Evolutionary conservation across 192 early-diverging fungal genomes (phyloP).

Genomic region (Paraglomus occultum): DNA sequence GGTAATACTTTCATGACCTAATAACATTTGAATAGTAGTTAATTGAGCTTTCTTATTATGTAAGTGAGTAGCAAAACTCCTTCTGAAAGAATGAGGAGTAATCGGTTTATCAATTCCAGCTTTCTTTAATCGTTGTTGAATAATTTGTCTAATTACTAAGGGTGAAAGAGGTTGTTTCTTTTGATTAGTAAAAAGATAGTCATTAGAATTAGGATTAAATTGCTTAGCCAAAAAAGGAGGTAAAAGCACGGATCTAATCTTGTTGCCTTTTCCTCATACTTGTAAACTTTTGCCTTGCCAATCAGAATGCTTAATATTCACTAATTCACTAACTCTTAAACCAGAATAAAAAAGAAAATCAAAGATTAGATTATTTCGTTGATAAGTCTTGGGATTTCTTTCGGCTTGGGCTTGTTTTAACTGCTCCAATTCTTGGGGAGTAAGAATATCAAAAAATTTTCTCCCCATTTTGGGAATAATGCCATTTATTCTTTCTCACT

Average conservation of each 20-base stretch:
- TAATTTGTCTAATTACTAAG: neutral
- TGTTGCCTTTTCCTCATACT: conserved; percentile 10
- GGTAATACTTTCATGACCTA: neutral
- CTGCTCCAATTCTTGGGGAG: neutral
- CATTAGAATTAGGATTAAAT: conserved; percentile 3
- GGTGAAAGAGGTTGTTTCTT: neutral
- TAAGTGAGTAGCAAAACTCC: neutral
- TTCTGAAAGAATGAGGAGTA: conserved; percentile 13
- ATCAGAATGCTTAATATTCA: conserved; percentile 6
- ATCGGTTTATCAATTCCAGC: conserved; percentile 4
- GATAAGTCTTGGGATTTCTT: neutral
- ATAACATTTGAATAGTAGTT: conserved; percentile 14
- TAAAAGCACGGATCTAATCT: neutral
- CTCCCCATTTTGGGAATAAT: neutral
- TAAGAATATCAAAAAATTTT: neutral
- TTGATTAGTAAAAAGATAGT: conserved; percentile 19
- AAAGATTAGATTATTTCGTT: conserved; percentile 8
- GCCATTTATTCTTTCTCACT: neutral
- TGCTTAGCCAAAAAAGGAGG: conserved; percentile 1
- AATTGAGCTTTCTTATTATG: conserved; percentile 4
- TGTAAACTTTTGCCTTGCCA: neutral
- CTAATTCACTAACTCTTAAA: conserved; percentile 10
- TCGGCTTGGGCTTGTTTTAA: neutral
- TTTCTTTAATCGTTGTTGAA: neutral
- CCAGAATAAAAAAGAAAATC: conserved; percentile 17